Conservation (phyloP, 306 rosid species). For the Cyamopsis tetragonoloba region DNA sequence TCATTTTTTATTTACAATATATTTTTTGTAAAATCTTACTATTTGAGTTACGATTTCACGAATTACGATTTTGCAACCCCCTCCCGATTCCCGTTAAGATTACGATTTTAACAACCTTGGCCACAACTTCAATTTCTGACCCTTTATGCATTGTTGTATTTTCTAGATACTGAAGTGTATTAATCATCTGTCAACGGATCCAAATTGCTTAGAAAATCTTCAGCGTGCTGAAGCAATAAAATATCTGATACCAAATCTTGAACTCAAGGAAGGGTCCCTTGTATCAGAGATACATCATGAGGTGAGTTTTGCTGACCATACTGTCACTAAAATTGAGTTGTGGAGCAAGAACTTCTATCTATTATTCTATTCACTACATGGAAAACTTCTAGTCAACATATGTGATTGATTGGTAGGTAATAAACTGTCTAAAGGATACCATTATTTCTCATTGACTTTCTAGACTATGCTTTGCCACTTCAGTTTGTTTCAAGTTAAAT, state of each 20-base stretch:
- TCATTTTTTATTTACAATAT: too few relatives aligned
- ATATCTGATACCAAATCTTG: conserved; percentile 94
- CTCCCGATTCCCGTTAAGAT: too few relatives aligned
- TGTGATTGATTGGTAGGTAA: conserved; percentile 14
- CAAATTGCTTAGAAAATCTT: conserved; percentile 97
- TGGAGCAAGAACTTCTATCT: neutral
- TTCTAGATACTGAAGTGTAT: conserved; percentile 82
- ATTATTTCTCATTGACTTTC: conserved; percentile 3
- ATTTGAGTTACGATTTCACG: too few relatives aligned
- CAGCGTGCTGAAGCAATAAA: conserved; percentile 99
- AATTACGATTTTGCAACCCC: too few relatives aligned
- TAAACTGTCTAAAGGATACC: neutral
- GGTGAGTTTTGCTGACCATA: conserved; percentile 44
- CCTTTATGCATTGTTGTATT: conserved; percentile 24
- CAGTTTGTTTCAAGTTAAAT: neutral
- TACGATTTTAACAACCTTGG: too few relatives aligned
- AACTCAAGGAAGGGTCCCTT: conserved; percentile 92
- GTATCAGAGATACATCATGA: conserved; percentile 93
- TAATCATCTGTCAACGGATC: conserved; percentile 95
- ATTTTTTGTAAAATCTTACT: too few relatives aligned
- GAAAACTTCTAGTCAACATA: neutral
- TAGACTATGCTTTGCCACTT: neutral
- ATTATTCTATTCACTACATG: conserved; percentile 12
- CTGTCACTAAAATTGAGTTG: conserved; percentile 4
- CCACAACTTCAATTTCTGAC: conserved; percentile 20